Evolutionary conservation across 768 basidiomycete genomes (phyloP).

Genomic region (Boletus pseudo-olivaceus): DNA sequence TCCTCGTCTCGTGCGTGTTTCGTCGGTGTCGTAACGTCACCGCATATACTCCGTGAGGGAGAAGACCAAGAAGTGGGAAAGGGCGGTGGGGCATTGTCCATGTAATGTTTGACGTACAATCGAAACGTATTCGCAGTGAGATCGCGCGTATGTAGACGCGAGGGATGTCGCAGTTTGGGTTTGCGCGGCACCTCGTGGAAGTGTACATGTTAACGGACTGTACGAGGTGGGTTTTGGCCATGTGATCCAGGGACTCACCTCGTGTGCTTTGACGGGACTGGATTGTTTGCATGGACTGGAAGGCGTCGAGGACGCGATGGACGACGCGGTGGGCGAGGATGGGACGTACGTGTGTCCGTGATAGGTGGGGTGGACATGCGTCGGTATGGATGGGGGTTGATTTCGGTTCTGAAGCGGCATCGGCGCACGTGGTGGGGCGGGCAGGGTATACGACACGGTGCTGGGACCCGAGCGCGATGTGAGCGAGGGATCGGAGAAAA

Average conservation of each 20-base stretch:
- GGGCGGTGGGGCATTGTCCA: constrained; percentile 49
- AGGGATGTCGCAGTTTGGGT: constrained; percentile 67
- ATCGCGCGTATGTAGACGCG: constrained; percentile 60
- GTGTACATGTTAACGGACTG: not conserved
- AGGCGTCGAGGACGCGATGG: constrained; percentile 27
- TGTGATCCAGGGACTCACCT: not conserved
- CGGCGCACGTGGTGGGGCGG: constrained; percentile 9
- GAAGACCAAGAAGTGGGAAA: not conserved
- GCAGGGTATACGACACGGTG: constrained; percentile 6
- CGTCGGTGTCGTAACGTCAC: constrained; percentile 28
- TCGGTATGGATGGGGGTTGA: not conserved
- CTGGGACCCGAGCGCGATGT: not conserved
- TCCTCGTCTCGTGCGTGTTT: constrained; percentile 25
- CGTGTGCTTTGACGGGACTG: constrained; percentile 19
- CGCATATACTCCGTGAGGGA: constrained; percentile 3
- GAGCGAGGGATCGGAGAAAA: constrained; percentile 16
- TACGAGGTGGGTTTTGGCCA: not conserved
- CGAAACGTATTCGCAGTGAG: constrained; percentile 71
- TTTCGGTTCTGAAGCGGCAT: constrained; percentile 10
- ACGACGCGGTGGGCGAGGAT: constrained; percentile 20
- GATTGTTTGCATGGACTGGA: constrained; percentile 28
- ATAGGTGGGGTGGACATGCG: not conserved
- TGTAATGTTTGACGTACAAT: constrained; percentile 75
- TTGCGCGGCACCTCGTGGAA: constrained; percentile 17
- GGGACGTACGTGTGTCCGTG: constrained; percentile 7